Base-by-base conservation (phyloP, 805 yeast species). In the Kuraishia capsulata region DNA sequence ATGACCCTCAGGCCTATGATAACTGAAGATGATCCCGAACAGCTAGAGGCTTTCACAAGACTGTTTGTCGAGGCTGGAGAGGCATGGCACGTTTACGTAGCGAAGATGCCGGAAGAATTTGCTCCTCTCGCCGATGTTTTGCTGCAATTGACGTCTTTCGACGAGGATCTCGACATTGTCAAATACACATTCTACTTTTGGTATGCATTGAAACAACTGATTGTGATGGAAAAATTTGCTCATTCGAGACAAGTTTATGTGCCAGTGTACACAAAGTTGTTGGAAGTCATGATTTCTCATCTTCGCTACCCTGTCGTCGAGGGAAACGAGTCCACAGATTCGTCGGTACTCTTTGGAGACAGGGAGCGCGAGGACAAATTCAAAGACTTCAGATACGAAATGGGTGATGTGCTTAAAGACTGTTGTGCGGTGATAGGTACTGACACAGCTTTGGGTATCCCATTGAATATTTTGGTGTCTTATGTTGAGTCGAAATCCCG, bases 361-460 rank as follows among this genome's bases (percentile, higher is more conserved):
- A 69, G 66, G 46, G 96, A 87, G 54, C 82, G 76, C 39, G 95
- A 88, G 53, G 98, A 94, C 53, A 85, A 87, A 57, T 92, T 92
- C 57, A 79, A 85, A 51, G 94, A 87, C 42, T 92, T 90, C 61
- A 72, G 99, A 52, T 92, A 92, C 59, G 96, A 87, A 40, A 85
- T 92, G 84, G 97, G 97, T 29, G 97, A 92, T 56, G 96, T 90
- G n/a, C 64, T 92, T 44, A 94, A 94, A 54, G 95, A 88, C 54
- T 88, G 97, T 64, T 85, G 97, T 49, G 84, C 85, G 2, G 90
- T 92, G 3, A 78, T 86, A 32, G 97, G 97, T 1, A 69, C 94
- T 3, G 61, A 73, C 8, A 64, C 60, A 30, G 87, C 96, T 0
- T 65, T 92, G 26, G 57, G 62, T 18, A 78, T 84, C 39, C 95